phyloP scores from a whole-genome alignment of 345 rosid species.

The Pugionium cornutum region DNA sequence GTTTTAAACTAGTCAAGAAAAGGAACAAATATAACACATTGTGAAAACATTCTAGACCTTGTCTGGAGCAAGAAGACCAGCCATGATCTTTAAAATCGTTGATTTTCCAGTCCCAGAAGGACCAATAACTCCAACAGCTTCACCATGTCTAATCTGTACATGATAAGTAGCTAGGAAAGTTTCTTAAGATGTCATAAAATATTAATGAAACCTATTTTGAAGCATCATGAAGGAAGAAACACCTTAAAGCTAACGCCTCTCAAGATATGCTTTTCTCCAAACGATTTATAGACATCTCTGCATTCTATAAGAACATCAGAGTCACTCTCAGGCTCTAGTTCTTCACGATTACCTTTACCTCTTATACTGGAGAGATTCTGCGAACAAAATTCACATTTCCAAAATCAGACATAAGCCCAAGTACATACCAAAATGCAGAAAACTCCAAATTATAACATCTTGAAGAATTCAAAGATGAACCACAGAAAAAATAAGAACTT shows the following conservation, averaged over 20 bases:
- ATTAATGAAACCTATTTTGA: neutral
- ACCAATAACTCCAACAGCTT: constrained; percentile 96
- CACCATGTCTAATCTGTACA: constrained; percentile 82
- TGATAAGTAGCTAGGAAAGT: neutral
- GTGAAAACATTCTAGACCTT: constrained; percentile 44
- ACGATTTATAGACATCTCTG: neutral
- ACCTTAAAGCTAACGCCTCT: neutral
- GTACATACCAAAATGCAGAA: too few species aligned
- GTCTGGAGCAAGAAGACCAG: constrained; percentile 98
- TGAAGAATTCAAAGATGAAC: neutral
- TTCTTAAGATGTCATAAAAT: neutral
- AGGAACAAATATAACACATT: neutral
- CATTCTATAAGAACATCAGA: neutral
- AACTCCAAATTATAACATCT: neutral
- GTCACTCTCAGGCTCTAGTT: neutral
- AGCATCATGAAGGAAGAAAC: neutral
- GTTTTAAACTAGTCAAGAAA: neutral
- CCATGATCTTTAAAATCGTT: constrained; percentile 82
- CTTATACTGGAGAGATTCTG: neutral
- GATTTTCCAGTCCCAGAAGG: constrained; percentile 99
- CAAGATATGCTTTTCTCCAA: neutral
- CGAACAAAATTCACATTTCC: neutral
- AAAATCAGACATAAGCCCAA: neutral
- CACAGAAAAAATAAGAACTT: too few species aligned
- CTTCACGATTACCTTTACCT: neutral